Evolutionary conservation across 768 basidiomycete genomes (phyloP).

Genomic region (Kwoniella sp.): DNA sequence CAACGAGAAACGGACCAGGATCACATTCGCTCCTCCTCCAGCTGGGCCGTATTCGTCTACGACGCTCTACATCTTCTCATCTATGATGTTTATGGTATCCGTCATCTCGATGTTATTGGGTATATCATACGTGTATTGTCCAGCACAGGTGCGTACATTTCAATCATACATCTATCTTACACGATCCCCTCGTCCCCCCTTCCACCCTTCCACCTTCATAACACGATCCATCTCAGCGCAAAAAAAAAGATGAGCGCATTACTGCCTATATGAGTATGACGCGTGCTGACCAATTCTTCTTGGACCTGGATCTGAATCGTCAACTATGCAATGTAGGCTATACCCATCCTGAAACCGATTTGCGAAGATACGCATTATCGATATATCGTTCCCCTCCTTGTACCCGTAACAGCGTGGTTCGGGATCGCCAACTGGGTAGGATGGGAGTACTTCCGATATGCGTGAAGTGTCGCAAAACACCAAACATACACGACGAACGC

Average conservation of each 20-base stretch:
- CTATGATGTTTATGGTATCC: slow-evolving; percentile 9
- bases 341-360: slow-evolving; percentile 5
- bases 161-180: not conserved
- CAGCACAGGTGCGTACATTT: slow-evolving; percentile 7
- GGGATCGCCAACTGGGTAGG: slow-evolving; percentile 98
- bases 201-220: too few species aligned
- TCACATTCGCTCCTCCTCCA: slow-evolving; percentile 18
- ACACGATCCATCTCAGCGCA: too few species aligned
- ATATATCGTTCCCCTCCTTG: slow-evolving; percentile 74
- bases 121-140: slow-evolving; percentile 25
- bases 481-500: too few species aligned
- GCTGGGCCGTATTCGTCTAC: slow-evolving; percentile 1
- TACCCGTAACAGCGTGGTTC: slow-evolving; percentile 82
- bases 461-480: slow-evolving; percentile 58
- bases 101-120: slow-evolving; percentile 11
- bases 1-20: not conserved
- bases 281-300: not conserved
- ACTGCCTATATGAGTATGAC: too few species aligned
- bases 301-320: not conserved
- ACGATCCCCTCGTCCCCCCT: too few species aligned
- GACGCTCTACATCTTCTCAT: slow-evolving; percentile 20
- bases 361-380: slow-evolving; percentile 80
- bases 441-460: slow-evolving; percentile 95
- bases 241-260: too few species aligned
- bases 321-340: not conserved